Conservation (phyloP, 2,329 filamentous ascomycete genomes). For the Plectosphaerella plurivora region DNA sequence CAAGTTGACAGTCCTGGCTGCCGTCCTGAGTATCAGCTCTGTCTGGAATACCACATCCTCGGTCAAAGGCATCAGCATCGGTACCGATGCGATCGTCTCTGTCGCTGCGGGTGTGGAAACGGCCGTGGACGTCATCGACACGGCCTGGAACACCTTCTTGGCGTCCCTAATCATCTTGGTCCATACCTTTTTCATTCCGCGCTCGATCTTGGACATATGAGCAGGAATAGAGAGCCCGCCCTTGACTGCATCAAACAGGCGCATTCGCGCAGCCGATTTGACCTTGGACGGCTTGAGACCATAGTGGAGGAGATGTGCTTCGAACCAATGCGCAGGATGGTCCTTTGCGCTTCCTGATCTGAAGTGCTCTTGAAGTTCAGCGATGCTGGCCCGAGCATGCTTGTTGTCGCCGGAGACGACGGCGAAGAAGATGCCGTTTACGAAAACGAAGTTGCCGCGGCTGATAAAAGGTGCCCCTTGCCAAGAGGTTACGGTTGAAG, state of each 20-base stretch:
- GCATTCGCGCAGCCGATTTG: conserved; percentile 46
- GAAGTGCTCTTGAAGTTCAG: conserved; percentile 41
- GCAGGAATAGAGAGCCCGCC: conserved; percentile 43
- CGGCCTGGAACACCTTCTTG: conserved; percentile 29
- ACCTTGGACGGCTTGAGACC: conserved; percentile 51
- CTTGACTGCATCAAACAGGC: conserved; percentile 53
- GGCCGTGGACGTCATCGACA: conserved; percentile 3
- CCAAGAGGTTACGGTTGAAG: not conserved
- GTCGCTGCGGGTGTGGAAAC: not conserved
- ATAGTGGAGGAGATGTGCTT: conserved; percentile 60
- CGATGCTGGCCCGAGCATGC: conserved; percentile 22
- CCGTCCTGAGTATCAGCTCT: too few species aligned
- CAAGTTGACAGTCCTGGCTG: too few species aligned
- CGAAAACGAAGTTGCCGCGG: conserved; percentile 36
- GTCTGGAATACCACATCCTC: too few species aligned
- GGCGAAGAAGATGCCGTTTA: conserved; percentile 36
- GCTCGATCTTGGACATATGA: conserved; percentile 44
- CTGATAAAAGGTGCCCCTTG: conserved; percentile 14
- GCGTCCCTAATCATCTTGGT: conserved; percentile 43
- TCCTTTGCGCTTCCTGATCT: conserved; percentile 37
- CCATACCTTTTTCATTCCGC: conserved; percentile 54
- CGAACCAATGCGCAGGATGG: conserved; percentile 56
- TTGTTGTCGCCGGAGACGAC: conserved; percentile 36
- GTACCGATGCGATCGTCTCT: too few species aligned
- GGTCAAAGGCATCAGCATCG: too few species aligned